Base-by-base conservation (phyloP, 2,329 filamentous ascomycete species). In the Neobulgaria alba region DNA sequence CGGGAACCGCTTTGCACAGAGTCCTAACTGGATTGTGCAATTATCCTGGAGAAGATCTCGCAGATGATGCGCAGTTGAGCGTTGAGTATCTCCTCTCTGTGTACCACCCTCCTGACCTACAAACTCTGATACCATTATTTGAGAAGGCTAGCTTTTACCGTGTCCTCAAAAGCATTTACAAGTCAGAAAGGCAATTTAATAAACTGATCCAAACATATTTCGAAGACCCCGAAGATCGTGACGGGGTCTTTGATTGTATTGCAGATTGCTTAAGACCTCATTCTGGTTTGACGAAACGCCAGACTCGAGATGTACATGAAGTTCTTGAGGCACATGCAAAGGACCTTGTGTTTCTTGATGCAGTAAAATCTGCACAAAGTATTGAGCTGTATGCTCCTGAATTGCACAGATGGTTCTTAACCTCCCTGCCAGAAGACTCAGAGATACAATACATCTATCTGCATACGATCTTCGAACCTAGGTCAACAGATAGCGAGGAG, bases 21-120 rank as follows among this genome's bases (percentile, higher is more conserved):
- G 81, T 95, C 8, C 71, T 98, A 18, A 70, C 77, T 29, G 83
- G 88, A 2, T 71, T 98, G 3, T 98, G 92, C 66, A 76, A 81
- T 45, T 95, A 88, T 52, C 88, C 89, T 0, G 81, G 79, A 2
- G 68, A 75, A 9, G 84, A 90, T 45, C 73, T 96, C 54, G 81
- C 82, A 3, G 90, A 95, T 39, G 92, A 98, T 62, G 93, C 90
- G 33, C 89, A 98, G 62, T 73, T 98, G n/a, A 98, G 92, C 57
- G 84, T 85, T 1, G 92, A 98, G 63, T 98, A 98, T 60, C 67
- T 98, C 1, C 69, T 98, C 15, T 96, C 93, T 0, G 78, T 92
- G 4, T 95, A 96, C 58, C 88, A 92, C 41, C 92, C 93, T 12
- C 79, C 90, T 3, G 84, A 95, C 57, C 71, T 92, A 45, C 71